A percentile compares a stretch with the other conserved stretches of the same genome.
Evolutionary conservation across 352 stramenopile genomes (phyloP).

Genomic region (Blastocystis sp.): DNA sequence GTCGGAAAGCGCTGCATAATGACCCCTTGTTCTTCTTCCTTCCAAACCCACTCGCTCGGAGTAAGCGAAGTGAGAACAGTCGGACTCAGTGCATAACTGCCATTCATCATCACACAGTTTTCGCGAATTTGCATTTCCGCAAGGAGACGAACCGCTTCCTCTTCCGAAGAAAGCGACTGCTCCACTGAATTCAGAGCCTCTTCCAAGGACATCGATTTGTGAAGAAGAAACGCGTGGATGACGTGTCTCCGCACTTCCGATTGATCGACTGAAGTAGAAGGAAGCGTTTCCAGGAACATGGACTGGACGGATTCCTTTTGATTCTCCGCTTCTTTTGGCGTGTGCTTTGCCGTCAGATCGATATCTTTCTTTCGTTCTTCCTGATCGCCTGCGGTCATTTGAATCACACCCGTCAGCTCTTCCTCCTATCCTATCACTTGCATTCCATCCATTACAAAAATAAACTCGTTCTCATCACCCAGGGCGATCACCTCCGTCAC

Average conservation of each 20-base stretch:
- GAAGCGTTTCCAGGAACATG: background rate
- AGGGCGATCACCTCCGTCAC: background rate
- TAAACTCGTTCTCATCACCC: background rate
- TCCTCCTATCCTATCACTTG: background rate
- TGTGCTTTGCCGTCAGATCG: background rate
- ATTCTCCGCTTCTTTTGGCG: background rate
- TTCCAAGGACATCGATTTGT: background rate
- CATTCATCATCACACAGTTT: background rate
- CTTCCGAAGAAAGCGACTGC: background rate
- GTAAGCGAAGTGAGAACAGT: background rate
- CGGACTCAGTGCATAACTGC: background rate
- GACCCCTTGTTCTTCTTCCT: background rate
- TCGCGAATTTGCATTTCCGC: background rate
- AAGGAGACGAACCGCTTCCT: background rate
- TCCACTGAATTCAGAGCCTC: background rate
- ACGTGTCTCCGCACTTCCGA: background rate
- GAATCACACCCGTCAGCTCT: conserved; percentile 3
- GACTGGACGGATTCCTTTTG: background rate
- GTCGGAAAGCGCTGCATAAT: background rate
- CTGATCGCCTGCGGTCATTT: background rate
- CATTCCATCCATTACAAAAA: background rate
- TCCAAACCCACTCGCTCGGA: background rate
- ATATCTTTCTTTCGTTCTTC: background rate
- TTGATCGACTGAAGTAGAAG: background rate
- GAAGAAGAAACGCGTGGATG: conserved; percentile 9